Evolutionary conservation across 768 basidiomycete species (phyloP), one percentile per base, ranked within the genome.

Genomic region (Fomitopsis pulvina): DNA sequence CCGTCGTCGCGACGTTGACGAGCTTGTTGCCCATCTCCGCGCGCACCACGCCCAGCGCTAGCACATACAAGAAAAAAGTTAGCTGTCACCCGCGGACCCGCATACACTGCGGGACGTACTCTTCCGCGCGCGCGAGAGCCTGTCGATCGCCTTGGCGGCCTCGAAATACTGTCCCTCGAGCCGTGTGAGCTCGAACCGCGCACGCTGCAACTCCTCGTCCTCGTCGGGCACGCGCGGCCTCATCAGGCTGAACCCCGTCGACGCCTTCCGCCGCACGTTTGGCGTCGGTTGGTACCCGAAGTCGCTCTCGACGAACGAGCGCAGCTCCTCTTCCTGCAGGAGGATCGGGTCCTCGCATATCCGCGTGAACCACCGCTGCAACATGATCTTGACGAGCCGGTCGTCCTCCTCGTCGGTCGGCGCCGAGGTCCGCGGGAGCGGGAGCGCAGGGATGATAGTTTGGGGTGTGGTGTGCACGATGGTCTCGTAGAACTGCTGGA

Each of bases 401-500:
- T 98, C 96, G 66, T 99, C 96, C 68, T 98, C 96, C 69, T 98
- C 96, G 61, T 98, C 96, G 11, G 92, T 93, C 22, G 92, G 87
- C 2, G 96, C 96, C 11, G 94, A 97, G 0, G 94, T 97, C 57
- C 95, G 92, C 0, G 94, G 81, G n/a, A 98, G 77, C 1, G 96
- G 96, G 12, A 99, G 77, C 3, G 96, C 96, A 7, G 96, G 92
- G 14, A 97, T 76, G 58, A 99, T 96, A 24, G 94, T 95, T 62
- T 98, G 96, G 0, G 96, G 96, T 64, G 91, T 94, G 66, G 80
- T 92, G 59, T 85, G 79, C 26, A 92, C 79, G 58, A 95, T 77
- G 42, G 93, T 79, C 42, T 96, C 92, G 59, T 93, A 92, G 67
- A 98, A 92, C 55, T 88, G 81, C 64, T 92, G 87, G 66, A 96